Base-by-base conservation (phyloP, 2,329 filamentous ascomycete species). In the Magnaporthiopsis rhizophila region DNA sequence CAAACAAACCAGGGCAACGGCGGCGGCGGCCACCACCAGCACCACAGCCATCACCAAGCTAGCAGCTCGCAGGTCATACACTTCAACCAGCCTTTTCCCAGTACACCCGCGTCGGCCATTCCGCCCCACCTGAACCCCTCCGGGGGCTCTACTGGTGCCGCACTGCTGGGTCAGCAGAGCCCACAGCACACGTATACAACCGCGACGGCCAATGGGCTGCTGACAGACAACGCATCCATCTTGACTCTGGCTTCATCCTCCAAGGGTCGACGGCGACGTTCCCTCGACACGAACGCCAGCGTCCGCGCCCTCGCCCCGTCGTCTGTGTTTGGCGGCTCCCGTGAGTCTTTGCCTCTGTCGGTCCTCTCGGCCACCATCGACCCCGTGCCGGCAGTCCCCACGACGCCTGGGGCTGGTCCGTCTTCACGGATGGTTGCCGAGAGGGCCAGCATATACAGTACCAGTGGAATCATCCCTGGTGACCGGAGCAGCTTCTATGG, bases 211-310 rank as follows among this genome's bases (percentile, higher is more conserved):
- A 92, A 93, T 75, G 91, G 91, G 70, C 82, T 94, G 7, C 79
- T 94, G 45, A 92, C 89, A 1, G 91, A 96, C 74, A 91, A 96
- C 72, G 91, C 91, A 28, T 94, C 90, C 32, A 93, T 96, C 69
- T 78, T 96, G 66, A 96, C 91, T 0, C 81, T 96, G 18, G 91
- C 91, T 2, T 94, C 90, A 4, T 93, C 90, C 0, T 91, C 89
- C 68, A 92, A 94, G 77, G 86, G 89, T 53, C 84, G 88, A 34
- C 87, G 91, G 50, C 85, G 91, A 61, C 85, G 90, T 66, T 93
- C 90, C 36, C 87, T 94, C 76, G 91, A 95, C 74, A 95, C 91
- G 0, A 90, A 95, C 73, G 91, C 91, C 6, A 94, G 90, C 0
- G 90, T 95, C 56, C 89, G 91, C 58, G 91, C 91, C 2, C 79